phyloP scores from a whole-genome alignment of 1,139 yeast genomes.

The Pichia sp. region DNA sequence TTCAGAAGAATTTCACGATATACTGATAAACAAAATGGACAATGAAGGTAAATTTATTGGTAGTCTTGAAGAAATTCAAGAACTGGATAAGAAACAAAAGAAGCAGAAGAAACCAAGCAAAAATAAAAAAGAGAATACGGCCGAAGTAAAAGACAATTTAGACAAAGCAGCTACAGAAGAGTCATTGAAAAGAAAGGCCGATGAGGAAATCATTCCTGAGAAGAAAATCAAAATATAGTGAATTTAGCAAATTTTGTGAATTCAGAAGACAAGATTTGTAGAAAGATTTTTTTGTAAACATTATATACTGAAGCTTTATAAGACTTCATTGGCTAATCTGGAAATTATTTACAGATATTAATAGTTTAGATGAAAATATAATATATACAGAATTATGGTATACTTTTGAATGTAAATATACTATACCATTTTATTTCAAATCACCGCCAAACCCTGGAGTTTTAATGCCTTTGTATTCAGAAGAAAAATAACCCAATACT shows the following conservation, averaged over 20 bases:
- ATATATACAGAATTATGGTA: no score
- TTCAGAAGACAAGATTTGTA: no score
- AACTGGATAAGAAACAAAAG: no score
- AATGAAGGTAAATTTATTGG: slow-evolving; percentile 21
- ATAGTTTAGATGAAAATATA: no score
- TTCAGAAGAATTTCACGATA: slow-evolving; percentile 38
- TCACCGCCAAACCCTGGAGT: slow-evolving; percentile 36
- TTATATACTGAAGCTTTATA: no score
- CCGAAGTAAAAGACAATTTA: neutral
- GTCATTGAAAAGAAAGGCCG: neutral
- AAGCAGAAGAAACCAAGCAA: neutral
- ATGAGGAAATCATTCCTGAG: neutral
- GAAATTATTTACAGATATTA: no score
- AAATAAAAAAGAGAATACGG: neutral
- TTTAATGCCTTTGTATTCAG: slow-evolving; percentile 25
- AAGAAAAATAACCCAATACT: slow-evolving; percentile 56
- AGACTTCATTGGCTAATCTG: no score
- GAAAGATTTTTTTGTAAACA: no score
- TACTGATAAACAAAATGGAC: slow-evolving; percentile 27
- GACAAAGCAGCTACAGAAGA: slow-evolving; percentile 7
- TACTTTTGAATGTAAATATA: no score
- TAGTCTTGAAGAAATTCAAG: no score
- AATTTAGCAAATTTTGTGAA: no score
- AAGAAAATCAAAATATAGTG: neutral
- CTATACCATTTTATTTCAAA: neutral